Percentiles rank a stretch among this genome's conserved stretches.
Conservation (phyloP, 2,329 filamentous ascomycete genomes). For the Pyrenochaeta sp. region DNA sequence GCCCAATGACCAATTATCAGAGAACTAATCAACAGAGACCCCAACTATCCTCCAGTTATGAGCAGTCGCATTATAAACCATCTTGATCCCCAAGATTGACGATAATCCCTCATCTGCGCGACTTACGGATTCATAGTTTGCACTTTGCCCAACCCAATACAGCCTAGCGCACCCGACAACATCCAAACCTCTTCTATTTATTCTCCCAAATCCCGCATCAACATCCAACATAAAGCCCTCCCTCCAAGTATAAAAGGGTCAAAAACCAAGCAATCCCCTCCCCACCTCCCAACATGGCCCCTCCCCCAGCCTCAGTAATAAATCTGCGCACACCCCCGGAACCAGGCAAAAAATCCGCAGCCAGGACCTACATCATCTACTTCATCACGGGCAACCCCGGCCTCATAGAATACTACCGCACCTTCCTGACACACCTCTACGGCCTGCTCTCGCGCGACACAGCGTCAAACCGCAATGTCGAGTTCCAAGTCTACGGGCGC, state of each 20-base stretch:
- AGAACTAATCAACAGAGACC: no score
- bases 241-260: no score
- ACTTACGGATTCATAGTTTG: no score
- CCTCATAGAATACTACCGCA: conserved; percentile 74
- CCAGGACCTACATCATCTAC: conserved; percentile 64
- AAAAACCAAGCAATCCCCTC: no score
- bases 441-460: conserved; percentile 56
- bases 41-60: no score
- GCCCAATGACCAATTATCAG: no score
- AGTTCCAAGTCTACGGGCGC: conserved; percentile 50
- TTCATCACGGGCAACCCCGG: conserved; percentile 81
- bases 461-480: conserved; percentile 18
- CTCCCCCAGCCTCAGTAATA: conserved; percentile 28
- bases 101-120: no score
- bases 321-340: conserved; percentile 31
- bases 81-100: no score
- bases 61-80: no score
- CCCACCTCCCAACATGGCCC: conserved; percentile 14
- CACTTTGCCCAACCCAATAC: no score
- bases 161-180: conserved; percentile 18
- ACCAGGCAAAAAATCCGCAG: conserved; percentile 25
- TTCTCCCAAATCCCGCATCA: no score
- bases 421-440: conserved; percentile 69
- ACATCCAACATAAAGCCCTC: no score
- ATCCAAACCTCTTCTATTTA: conserved; percentile 17